Base-by-base conservation (phyloP, 306 rosid species). In the Lathyrus tuberosus region DNA sequence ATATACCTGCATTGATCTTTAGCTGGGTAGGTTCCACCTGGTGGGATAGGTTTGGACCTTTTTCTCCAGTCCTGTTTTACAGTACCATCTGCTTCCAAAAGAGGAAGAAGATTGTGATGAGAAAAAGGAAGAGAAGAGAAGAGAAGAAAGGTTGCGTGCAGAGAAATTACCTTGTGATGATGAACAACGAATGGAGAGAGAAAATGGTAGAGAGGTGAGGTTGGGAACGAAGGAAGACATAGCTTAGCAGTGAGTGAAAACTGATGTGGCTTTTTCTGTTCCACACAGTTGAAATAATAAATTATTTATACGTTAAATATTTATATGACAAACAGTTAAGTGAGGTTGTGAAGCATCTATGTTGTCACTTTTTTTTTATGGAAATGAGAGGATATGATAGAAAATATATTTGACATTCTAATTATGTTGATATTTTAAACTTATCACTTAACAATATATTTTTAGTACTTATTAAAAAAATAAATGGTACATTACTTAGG, bases 11-110 rank as follows among this genome's bases (percentile, higher is more conserved):
- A 94, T 41, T 90, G 92, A 69, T 94, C 97, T 78, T 90, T 94
- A 14, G 98, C 98, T 0, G 98, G 98, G 73, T 94, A 88, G 46
- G 89, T 90, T 31, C 96, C 96, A 75, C 97, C 98, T 10, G 92
- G 92, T 56, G 95, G 92, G 24, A 94, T 88, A 47, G 98, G 92
- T 62, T 75, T 88, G 68, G 98, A 90, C 71, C 82, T 88, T 44
- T 80, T 83, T 84, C 98, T 84, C 98, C 98, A 90, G 48, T 93
- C 96, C 3, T 85, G 88, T 75, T 88, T 88, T 68, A 87, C 75
- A 75, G 79, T 81, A 65, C 70, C 76, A 80, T 85, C 91, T 86
- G 85, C 28, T 56, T 42, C 60, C 24, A 11, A 24, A 59, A 20
- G 57, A 33, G 3, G 41, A 56, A 24, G 31, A 3, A 52, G 20